Evolutionary conservation across 345 rosid species (phyloP), one percentile per base, ranked within the genome.

Genomic region (Aquilaria malaccensis): DNA sequence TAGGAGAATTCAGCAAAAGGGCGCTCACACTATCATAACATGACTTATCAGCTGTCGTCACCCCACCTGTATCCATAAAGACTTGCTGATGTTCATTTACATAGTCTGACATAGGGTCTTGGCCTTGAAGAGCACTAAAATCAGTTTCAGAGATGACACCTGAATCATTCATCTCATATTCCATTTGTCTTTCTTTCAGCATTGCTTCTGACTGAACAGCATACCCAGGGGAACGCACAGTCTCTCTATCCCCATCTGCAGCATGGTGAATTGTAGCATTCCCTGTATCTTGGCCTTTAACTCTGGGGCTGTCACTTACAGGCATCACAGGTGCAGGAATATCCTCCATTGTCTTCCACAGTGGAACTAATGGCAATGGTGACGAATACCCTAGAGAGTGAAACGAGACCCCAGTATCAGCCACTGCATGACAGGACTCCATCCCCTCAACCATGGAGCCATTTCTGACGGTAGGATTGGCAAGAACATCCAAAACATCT

Each of bases 271-370:
- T 15, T 54, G n/a, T 22, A 32, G 49, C 46, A 52, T 58, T 64
- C 50, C 58, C 74, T 22, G 52, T 61, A n/a, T 50, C 13, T 41
- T 53, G 65, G 55, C 69, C 60, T 76, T 54, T 49, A 46, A 70
- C 72, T 53, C 66, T 74, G 32, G 52, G 55, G 59, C 64, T 56
- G 12, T 10, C 67, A 73, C 55, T 47, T 15, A 70, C 31, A 30
- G 77, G 75, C 76, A 81, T 66, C 56, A 68, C 72, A 62, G 81
- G 72, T 6, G 60, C 68, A 6, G 79, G 50, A 50, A 76, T 52
- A 50, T 71, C 79, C 75, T 74, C 76, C 60, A 71, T 64, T 10
- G 76, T 70, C 66, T 72, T 73, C 79, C 83, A 81, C 48, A 78
- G 61, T 11, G 79, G 79, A 66, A 66, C 41, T 56, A 64, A 55